A percentile compares a stretch with the other conserved stretches of the same genome.
Conservation (phyloP, 768 basidiomycete genomes). For the Boletellus sp. region DNA sequence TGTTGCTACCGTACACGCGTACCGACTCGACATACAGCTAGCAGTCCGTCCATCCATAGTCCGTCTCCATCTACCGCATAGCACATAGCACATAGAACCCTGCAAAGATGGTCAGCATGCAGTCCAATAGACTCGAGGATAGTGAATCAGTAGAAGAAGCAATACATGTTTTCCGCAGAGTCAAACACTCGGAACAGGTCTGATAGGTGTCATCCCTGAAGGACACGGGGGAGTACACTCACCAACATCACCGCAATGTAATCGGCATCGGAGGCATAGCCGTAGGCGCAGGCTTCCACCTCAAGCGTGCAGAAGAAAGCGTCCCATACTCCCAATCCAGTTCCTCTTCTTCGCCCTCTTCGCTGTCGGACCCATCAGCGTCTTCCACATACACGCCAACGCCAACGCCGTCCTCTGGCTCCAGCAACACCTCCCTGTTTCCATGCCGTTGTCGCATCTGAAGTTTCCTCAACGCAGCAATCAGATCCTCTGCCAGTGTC, state of each 20-base stretch:
- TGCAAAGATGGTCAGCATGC: background rate
- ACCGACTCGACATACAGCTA: background rate
- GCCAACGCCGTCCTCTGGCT: slow-evolving; percentile 65
- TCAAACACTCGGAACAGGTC: slow-evolving; percentile 71
- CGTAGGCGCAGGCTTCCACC: slow-evolving; percentile 52
- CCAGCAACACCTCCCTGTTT: slow-evolving; percentile 55
- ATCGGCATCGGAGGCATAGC: slow-evolving; percentile 50
- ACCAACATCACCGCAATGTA: slow-evolving; percentile 23
- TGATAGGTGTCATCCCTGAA: slow-evolving; percentile 62
- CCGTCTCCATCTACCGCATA: too few species aligned
- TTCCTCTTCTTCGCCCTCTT: slow-evolving; percentile 25
- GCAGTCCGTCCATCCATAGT: background rate
- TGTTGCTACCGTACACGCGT: too few species aligned
- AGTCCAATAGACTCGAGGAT: background rate
- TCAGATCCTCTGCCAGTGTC: slow-evolving; percentile 86
- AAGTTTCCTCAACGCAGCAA: slow-evolving; percentile 69
- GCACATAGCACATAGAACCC: too few species aligned
- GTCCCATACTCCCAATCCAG: slow-evolving; percentile 61
- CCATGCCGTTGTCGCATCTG: slow-evolving; percentile 46
- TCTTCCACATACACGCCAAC: slow-evolving; percentile 80
- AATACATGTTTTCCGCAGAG: slow-evolving; percentile 63
- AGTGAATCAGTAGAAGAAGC: slow-evolving; percentile 45
- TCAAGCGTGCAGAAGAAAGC: slow-evolving; percentile 42
- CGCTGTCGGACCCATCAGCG: slow-evolving; percentile 44
- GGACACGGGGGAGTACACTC: slow-evolving; percentile 16